Evolutionary conservation across 768 basidiomycete species (phyloP).

Genomic region (Sistotremastrum suecicum): DNA sequence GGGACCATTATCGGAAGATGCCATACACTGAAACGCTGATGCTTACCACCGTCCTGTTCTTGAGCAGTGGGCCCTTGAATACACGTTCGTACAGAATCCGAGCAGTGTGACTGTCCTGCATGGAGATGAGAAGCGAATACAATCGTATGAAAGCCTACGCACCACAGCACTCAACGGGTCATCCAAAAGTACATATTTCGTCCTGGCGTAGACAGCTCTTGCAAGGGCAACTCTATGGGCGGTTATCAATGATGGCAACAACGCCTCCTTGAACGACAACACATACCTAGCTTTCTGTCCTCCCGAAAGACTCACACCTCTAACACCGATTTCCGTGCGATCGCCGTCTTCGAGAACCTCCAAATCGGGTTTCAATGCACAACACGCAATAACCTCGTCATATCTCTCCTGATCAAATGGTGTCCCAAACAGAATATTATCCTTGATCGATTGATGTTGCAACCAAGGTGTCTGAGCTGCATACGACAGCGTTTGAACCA

Average conservation of each 20-base stretch:
- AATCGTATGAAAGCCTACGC: conserved; percentile 14
- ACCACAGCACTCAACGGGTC: conserved; percentile 77
- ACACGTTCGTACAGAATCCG: conserved; percentile 49
- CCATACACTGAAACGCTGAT: conserved; percentile 16
- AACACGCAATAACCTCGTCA: conserved; percentile 63
- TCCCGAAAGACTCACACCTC: conserved; percentile 64
- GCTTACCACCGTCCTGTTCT: conserved; percentile 51
- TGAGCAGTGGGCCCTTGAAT: conserved; percentile 50
- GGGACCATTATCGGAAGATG: background rate
- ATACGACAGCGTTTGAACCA: conserved; percentile 35
- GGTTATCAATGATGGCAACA: background rate
- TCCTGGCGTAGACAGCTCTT: conserved; percentile 64
- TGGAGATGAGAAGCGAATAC: background rate
- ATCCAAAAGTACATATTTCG: conserved; percentile 56
- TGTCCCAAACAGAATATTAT: conserved; percentile 49
- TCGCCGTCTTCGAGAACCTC: conserved; percentile 81
- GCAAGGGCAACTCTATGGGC: conserved; percentile 59
- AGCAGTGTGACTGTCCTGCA: conserved; percentile 54
- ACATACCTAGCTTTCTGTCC: conserved; percentile 66
- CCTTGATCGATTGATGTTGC: conserved; percentile 33
- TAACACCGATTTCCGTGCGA: conserved; percentile 67
- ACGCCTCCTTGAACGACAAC: conserved; percentile 1
- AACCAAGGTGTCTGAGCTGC: conserved; percentile 38
- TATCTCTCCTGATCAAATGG: conserved; percentile 56
- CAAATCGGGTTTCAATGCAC: conserved; percentile 71